A percentile compares a stretch with the other conserved stretches of the same genome.
phyloP scores from a whole-genome alignment of 352 stramenopile species.

The Phytophthora ohioensis region DNA sequence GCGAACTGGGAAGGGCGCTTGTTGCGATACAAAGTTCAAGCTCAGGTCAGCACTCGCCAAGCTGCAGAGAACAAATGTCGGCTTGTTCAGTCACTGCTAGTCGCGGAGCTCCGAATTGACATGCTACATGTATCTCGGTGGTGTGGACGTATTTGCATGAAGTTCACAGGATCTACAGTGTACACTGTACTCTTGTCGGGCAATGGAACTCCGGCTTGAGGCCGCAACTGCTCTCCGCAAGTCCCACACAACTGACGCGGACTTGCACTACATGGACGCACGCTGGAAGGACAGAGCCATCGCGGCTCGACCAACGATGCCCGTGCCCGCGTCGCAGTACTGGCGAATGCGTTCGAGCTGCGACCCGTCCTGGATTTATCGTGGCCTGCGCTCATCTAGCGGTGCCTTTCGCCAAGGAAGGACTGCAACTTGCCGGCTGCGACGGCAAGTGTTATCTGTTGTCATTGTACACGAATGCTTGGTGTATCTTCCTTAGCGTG shows the following conservation, averaged over 20 bases:
- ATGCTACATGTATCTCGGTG: no score
- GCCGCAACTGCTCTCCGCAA: not conserved
- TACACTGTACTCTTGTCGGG: not conserved
- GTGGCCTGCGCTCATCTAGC: not conserved
- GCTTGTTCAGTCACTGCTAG: no score
- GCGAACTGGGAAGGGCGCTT: conserved; percentile 6
- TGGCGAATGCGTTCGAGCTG: conserved; percentile 22
- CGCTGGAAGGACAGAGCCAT: conserved; percentile 13
- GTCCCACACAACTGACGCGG: conserved; percentile 20
- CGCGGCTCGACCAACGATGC: conserved; percentile 18
- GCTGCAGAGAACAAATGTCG: no score
- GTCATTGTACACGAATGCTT: not conserved
- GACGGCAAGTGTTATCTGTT: not conserved
- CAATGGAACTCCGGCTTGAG: not conserved
- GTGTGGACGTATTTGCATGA: no score
- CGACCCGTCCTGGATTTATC: conserved; percentile 29
- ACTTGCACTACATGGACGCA: conserved; percentile 28
- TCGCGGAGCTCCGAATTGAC: no score
- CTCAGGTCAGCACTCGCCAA: no score
- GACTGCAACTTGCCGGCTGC: not conserved
- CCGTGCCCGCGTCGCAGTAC: conserved; percentile 22
- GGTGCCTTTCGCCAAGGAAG: not conserved
- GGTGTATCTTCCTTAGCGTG: not conserved
- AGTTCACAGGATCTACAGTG: no score
- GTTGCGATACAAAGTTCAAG: no score